Conservation (phyloP, 129 eudicot species). For the Smallanthus sonchifolius region DNA sequence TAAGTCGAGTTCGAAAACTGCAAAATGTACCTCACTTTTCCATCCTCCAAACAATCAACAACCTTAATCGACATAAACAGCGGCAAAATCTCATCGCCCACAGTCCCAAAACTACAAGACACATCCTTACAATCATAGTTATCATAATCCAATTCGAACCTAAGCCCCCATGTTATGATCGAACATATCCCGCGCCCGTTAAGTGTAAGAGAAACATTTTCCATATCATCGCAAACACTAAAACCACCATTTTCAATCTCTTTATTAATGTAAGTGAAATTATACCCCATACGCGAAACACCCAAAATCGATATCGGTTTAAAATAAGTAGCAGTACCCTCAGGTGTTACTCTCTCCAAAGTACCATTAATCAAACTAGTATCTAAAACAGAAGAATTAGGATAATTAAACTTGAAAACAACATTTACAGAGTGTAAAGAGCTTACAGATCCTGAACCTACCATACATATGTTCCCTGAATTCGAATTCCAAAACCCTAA, state of each 20-base stretch:
- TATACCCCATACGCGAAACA: slow-evolving; percentile 50
- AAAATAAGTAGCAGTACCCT: slow-evolving; percentile 25
- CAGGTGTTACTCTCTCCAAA: slow-evolving; percentile 39
- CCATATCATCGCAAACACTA: slow-evolving; percentile 28
- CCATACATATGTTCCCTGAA: slow-evolving; percentile 71
- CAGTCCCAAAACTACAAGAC: slow-evolving; percentile 50
- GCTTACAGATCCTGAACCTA: slow-evolving; percentile 53
- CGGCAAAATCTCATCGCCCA: slow-evolving; percentile 33
- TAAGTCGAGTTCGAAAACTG: slow-evolving; percentile 40
- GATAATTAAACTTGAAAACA: slow-evolving; percentile 70
- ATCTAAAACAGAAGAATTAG: slow-evolving; percentile 42
- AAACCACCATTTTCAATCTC: slow-evolving; percentile 37
- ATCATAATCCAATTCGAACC: slow-evolving; percentile 51
- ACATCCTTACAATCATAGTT: slow-evolving; percentile 41
- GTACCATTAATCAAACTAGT: slow-evolving; percentile 73
- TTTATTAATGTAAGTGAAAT: slow-evolving; percentile 39
- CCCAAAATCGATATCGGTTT: slow-evolving; percentile 55
- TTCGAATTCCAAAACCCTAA: slow-evolving; percentile 56
- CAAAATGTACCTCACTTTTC: slow-evolving; percentile 56
- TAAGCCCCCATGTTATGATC: slow-evolving; percentile 32
- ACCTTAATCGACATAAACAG: slow-evolving; percentile 50
- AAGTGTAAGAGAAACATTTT: slow-evolving; percentile 30
- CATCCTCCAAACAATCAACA: slow-evolving; percentile 55
- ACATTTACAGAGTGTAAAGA: slow-evolving; percentile 33
- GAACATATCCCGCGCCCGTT: slow-evolving; percentile 30